These are phyloP conservation scores for Kwoniella heveanensis DNA, from an alignment of 768 basidiomycete species.

Conservation along the genomic window DNA sequence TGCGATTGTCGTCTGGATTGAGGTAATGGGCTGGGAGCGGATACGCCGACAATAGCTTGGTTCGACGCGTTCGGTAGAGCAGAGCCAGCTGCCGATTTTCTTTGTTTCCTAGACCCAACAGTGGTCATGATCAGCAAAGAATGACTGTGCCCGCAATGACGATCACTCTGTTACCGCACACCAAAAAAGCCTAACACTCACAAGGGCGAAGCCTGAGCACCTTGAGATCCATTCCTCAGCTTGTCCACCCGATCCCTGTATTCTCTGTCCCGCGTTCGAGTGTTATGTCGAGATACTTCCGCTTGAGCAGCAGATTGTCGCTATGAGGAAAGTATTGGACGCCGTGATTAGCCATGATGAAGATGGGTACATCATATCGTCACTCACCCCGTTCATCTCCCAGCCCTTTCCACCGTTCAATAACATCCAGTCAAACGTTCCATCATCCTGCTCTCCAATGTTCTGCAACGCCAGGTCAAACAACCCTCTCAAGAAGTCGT, in stretches of 20 bases:
- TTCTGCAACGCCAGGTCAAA: conserved; percentile 93
- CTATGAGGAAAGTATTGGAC: neutral
- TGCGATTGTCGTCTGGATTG: conserved; percentile 50
- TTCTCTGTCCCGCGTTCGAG: conserved; percentile 49
- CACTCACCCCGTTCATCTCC: conserved; percentile 76
- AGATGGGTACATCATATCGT: neutral
- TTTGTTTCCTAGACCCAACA: conserved; percentile 35
- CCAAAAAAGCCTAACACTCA: conserved; percentile 25
- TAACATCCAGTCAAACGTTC: conserved; percentile 93
- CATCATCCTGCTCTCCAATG: conserved; percentile 86
- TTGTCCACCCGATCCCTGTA: conserved; percentile 49
- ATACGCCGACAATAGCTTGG: conserved; percentile 55
- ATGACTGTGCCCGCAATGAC: too few species aligned
- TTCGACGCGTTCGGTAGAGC: conserved; percentile 51
- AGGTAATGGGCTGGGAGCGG: conserved; percentile 50
- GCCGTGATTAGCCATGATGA: conserved; percentile 18
- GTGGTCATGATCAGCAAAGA: neutral
- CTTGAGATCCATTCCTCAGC: conserved; percentile 37
- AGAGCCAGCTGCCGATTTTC: conserved; percentile 46
- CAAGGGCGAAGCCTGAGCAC: conserved; percentile 41
- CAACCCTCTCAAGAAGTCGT: conserved; percentile 93
- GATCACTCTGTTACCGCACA: conserved; percentile 9
- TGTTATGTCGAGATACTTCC: conserved; percentile 45
- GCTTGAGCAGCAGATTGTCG: conserved; percentile 40
- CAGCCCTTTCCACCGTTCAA: conserved; percentile 92